Evolutionary conservation across 1,284 basidiomycete species (phyloP).

Genomic region (Sphaerobolus stellatus): DNA sequence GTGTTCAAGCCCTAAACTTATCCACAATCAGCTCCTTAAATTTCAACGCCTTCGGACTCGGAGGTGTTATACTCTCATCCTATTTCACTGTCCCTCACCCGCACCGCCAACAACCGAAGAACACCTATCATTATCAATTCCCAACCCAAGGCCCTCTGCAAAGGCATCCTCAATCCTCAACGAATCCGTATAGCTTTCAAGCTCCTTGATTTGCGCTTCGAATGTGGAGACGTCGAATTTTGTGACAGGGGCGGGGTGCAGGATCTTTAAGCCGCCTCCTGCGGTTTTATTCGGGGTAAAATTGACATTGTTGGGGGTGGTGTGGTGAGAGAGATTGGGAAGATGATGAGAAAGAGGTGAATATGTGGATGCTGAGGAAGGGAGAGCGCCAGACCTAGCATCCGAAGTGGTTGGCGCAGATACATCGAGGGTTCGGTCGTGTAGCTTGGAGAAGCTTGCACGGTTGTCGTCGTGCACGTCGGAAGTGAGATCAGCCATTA

Average conservation of each 20-base stretch:
- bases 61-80: background rate
- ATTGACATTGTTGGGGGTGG: background rate
- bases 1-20: background rate
- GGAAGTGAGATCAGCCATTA: background rate
- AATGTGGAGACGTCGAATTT: slow-evolving; percentile 2
- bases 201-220: background rate
- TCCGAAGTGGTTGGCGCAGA: background rate
- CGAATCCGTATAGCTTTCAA: background rate
- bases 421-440: background rate
- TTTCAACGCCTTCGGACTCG: background rate
- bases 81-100: background rate
- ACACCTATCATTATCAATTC: background rate
- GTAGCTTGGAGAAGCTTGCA: background rate
- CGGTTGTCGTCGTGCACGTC: background rate
- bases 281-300: background rate
- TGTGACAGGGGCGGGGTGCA: slow-evolving; percentile 7
- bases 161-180: background rate
- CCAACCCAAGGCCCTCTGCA: background rate
- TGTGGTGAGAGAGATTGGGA: background rate
- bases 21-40: slow-evolving; percentile 13
- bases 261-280: background rate
- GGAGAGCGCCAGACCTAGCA: background rate
- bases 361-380: background rate
- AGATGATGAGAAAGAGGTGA: background rate
- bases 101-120: background rate